Base-by-base conservation (phyloP, 768 basidiomycete species). In the Boletus rufocinnamomeus region DNA sequence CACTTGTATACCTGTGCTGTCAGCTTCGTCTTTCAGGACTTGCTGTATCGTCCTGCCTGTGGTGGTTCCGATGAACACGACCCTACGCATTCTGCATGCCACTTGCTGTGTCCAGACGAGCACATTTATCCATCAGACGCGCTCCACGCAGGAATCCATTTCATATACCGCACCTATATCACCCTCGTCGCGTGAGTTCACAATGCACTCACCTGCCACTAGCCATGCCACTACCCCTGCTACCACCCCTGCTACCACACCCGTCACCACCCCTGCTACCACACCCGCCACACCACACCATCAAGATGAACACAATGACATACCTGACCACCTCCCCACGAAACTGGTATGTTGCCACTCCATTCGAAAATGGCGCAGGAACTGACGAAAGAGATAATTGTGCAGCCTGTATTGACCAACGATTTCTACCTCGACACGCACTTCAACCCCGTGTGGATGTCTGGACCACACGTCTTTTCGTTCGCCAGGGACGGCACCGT, bases 351-450 rank as follows among this genome's bases (percentile, higher is more conserved):
- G 52, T 38, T 0, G 2, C 8, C 17, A 9, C 10, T 38, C n/a
- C 10, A 5, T 37, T 19, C 25, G 5, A 16, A 21, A 25, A 27
- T 4, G 3, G 17, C 1, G 4, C 16, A 37, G 11, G 6, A 4
- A 4, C 21, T 63, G 5, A 65, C 37, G 14, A 34, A 4, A 17
- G 9, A 21, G 23, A 49, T 6, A 17, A 37, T 37, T 4, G 6
- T 3, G 1, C 27, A 63, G 57, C 34, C 44, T 25, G 25, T 6
- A 16, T 32, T 11, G 17, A 43, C 58, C 37, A 27, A 19, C 0
- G 70, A 87, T 83, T 69, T 85, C 79, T 63, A 82, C 78, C 32
- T 76, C 70, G 60, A 84, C 79, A 35, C 77, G 71, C 56, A 82
- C 80, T 49, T 77, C 72, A 52, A 77, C 61, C 37, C 64, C 63